These are phyloP conservation scores for Fusarium sulawesiense DNA, from an alignment of 2,329 filamentous ascomycete genomes.

Conservation along the genomic window DNA sequence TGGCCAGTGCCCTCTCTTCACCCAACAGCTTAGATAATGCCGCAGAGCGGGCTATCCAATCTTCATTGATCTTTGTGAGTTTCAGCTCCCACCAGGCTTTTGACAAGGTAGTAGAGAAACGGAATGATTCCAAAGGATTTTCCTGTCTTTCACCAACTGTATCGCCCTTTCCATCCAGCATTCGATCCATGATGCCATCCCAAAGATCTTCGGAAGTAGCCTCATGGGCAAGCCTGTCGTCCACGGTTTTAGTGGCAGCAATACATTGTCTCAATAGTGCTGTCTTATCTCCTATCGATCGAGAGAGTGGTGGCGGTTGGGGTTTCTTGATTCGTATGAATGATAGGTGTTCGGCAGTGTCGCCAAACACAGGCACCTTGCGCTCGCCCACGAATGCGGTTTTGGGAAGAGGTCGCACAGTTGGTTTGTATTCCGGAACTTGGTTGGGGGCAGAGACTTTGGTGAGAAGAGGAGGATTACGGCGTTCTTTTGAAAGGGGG, in stretches of 20 bases:
- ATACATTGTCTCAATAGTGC: conserved; percentile 57
- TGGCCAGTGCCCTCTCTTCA: conserved; percentile 50
- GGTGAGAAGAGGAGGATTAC: conserved; percentile 46
- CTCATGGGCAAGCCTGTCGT: conserved; percentile 50
- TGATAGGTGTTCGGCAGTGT: conserved; percentile 66
- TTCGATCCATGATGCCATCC: conserved; percentile 54
- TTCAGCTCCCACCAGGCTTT: conserved; percentile 49
- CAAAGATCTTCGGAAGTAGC: conserved; percentile 61
- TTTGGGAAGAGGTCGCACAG: conserved; percentile 61
- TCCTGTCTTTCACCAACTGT: conserved; percentile 5
- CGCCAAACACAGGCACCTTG: conserved; percentile 66
- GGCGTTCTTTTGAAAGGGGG: conserved; percentile 29
- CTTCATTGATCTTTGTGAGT: conserved; percentile 49
- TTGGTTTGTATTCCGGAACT: conserved; percentile 61
- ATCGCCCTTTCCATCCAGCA: conserved; percentile 40
- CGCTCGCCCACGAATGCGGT: conserved; percentile 53
- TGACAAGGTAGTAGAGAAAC: conserved; percentile 47
- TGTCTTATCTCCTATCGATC: conserved; percentile 66
- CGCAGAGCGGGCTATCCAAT: conserved; percentile 56
- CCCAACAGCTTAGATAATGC: conserved; percentile 57
- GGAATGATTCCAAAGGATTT: conserved; percentile 46
- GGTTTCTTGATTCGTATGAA: conserved; percentile 76
- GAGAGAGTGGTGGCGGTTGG: conserved; percentile 69
- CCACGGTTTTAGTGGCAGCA: conserved; percentile 52
- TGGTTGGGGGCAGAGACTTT: conserved; percentile 51